phyloP scores from a whole-genome alignment of 768 basidiomycete genomes.

The Suillus paluster region DNA sequence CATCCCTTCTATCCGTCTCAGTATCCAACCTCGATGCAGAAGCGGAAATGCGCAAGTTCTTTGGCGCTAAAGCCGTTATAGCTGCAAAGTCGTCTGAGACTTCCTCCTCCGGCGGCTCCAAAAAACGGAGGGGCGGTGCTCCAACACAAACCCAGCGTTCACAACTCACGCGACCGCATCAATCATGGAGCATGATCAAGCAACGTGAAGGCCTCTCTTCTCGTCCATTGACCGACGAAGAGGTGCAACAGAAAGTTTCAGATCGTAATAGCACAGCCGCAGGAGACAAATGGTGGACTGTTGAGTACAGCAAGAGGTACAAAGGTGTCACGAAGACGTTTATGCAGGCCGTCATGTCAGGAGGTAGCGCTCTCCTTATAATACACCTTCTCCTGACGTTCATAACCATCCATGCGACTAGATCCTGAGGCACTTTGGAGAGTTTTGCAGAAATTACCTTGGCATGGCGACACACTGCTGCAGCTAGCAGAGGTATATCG shows the following conservation, averaged over 20 bases:
- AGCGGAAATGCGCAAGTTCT: slow-evolving; percentile 91
- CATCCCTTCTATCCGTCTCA: slow-evolving; percentile 77
- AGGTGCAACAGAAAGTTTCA: slow-evolving; percentile 50
- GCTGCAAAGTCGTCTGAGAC: slow-evolving; percentile 51
- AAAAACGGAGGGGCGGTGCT: slow-evolving; percentile 41
- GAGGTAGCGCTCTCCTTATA: slow-evolving; percentile 57
- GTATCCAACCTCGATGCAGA: slow-evolving; percentile 83
- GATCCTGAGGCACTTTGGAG: slow-evolving; percentile 82
- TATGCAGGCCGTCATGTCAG: slow-evolving; percentile 78
- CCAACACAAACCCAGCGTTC: slow-evolving; percentile 53
- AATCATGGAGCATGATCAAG: slow-evolving; percentile 74
- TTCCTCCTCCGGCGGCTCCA: slow-evolving; percentile 37
- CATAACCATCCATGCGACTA: slow-evolving; percentile 27
- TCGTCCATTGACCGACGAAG: slow-evolving; percentile 57
- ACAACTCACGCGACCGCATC: slow-evolving; percentile 75
- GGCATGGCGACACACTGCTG: slow-evolving; percentile 91
- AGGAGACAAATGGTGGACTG: slow-evolving; percentile 87
- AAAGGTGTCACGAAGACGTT: slow-evolving; percentile 81
- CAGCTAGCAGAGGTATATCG: slow-evolving; percentile 85
- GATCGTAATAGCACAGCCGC: slow-evolving; percentile 42
- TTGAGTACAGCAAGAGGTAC: slow-evolving; percentile 86
- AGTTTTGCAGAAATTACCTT: slow-evolving; percentile 77
- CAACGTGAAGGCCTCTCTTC: slow-evolving; percentile 76
- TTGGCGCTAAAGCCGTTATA: slow-evolving; percentile 87
- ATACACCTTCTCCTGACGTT: background rate